phyloP scores from a whole-genome alignment of 2,329 filamentous ascomycete species.

The Phialophora macrospora region DNA sequence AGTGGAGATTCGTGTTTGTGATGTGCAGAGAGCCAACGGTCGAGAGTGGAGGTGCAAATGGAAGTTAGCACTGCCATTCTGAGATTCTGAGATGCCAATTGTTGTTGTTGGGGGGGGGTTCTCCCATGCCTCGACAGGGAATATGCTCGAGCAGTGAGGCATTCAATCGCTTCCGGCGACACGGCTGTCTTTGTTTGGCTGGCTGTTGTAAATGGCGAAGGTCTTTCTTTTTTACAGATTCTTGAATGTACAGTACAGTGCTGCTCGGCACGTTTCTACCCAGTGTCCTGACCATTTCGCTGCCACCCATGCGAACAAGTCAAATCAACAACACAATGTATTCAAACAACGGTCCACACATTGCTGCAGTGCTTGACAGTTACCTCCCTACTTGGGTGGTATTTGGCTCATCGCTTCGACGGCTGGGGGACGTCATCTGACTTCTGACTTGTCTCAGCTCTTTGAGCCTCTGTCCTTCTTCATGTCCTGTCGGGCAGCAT shows the following conservation, averaged over 20 bases:
- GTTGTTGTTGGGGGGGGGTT: no score
- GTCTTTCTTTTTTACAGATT: not conserved
- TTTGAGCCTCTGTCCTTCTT: not conserved
- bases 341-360: not conserved
- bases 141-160: not conserved
- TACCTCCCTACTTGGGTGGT: not conserved
- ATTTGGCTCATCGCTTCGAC: not conserved
- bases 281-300: not conserved
- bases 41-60: not conserved
- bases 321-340: not conserved
- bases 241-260: slow-evolving; percentile 1
- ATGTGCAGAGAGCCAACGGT: not conserved
- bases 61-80: not conserved
- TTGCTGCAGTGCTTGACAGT: not conserved
- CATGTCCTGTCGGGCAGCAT: not conserved
- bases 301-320: not conserved
- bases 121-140: not conserved
- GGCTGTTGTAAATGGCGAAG: not conserved
- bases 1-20: slow-evolving; percentile 31
- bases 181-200: not conserved
- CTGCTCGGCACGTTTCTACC: not conserved
- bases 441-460: not conserved
- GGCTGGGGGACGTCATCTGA: not conserved
- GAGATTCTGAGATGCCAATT: no score
- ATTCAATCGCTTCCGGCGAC: not conserved